Evolutionary conservation across 2,329 filamentous ascomycete species (phyloP).

Genomic region (Venturia carpophila): DNA sequence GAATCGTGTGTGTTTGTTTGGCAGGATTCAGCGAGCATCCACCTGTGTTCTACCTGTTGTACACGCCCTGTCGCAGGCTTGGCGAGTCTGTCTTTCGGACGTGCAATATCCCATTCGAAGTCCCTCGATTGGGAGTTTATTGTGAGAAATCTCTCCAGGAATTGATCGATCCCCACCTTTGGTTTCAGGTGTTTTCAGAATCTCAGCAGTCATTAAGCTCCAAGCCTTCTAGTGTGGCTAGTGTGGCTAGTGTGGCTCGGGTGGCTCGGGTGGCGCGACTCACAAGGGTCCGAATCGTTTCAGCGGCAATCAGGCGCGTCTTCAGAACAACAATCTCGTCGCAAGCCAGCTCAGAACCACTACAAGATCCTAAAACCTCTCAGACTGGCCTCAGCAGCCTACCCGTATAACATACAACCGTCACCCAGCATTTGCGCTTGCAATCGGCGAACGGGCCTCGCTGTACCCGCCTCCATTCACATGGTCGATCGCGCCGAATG

Average conservation of each 20-base stretch:
- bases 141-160: too few relatives aligned
- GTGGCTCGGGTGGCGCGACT: background rate
- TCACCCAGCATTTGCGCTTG: background rate
- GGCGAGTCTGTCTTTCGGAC: too few relatives aligned
- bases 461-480: background rate
- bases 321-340: conserved; percentile 9
- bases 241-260: background rate
- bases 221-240: background rate
- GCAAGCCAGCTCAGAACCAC: conserved; percentile 4
- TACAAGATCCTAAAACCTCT: conserved; percentile 3
- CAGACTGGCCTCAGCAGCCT: background rate
- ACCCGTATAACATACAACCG: conserved; percentile 25
- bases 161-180: too few relatives aligned
- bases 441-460: background rate
- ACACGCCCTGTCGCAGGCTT: too few relatives aligned
- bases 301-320: background rate
- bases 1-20: too few relatives aligned
- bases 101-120: too few relatives aligned
- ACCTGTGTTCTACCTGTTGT: too few relatives aligned
- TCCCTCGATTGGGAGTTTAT: too few relatives aligned
- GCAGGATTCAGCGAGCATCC: too few relatives aligned
- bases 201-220: too few relatives aligned
- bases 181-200: too few relatives aligned
- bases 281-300: background rate
- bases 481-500: background rate